Evolutionary conservation across 768 basidiomycete species (phyloP), one percentile per base, ranked within the genome.

Genomic region (Pleurotus sapidus): DNA sequence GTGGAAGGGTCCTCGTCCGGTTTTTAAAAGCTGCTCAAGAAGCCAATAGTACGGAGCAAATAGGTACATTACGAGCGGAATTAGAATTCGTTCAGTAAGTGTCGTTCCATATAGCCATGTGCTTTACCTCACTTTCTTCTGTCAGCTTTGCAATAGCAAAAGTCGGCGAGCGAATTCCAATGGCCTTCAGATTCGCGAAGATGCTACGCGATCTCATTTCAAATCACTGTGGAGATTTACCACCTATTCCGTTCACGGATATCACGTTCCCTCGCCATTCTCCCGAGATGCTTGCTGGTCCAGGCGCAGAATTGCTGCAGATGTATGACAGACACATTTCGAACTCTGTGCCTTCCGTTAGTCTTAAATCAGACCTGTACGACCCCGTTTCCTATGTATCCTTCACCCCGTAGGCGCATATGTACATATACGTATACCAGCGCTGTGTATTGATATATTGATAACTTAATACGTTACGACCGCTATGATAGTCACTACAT

Each of bases 51-150:
- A 63, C 72, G 23, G 84, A 85, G 27, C 86, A 87, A 65, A 75
- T 81, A n/a, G 64, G 77, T 1, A 84, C 80, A 11, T 67, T 91
- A 6, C 81, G 79, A 17, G 71, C 76, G 9, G 90, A 92, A 67
- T 71, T 90, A 25, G 83, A 84, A 55, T 88, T 87, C 64, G 76
- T 90, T n/a, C 77, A 81, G 87, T 88, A 49, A 49, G 84, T 73
- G 23, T 46, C 54, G 25, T 4, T 4, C 50, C 34, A 17, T 34
- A 20, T 27, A 46, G 15, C 5, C 45, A n/a, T 27, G 7, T 34
- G n/a, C 30, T 23, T n/a, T 48, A 7, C 20, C 48, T 39, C 56
- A 51, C 24, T 56, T 49, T 45, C 38, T 48, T 30, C 30, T 47
- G 1, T 43, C 55, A 89, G 88, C 34, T 73, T 74, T 37, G 84